Evolutionary conservation across 192 early-diverging fungal genomes (phyloP), one percentile per base, ranked within the genome.

Genomic region (Neocallimastix lanati): DNA sequence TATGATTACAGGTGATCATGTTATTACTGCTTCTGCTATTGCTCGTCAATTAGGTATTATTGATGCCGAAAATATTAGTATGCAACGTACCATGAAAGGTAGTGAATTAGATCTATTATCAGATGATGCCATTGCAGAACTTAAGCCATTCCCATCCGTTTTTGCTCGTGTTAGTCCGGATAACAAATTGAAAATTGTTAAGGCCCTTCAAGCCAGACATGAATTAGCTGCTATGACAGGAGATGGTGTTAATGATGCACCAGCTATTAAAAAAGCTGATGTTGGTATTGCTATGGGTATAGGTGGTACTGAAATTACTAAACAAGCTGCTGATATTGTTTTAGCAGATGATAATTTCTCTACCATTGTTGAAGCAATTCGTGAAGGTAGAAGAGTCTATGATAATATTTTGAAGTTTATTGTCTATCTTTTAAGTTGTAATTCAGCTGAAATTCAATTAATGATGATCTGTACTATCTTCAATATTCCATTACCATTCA

Each of bases 361-460:
- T 40, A 97, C 94, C 15, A 99, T 99, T 82, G 94, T 98, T 11
- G 88, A 88, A n/a, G 96, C 96, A 14, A 92, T 99, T 16, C 88
- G 92, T 80, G 96, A 98, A 84, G 97, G 97, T 36, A 88, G 97
- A 27, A 92, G 91, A 67, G 95, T 99, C 15, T 99, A 96, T 87
- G 95, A 96, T 87, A 99, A 99, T 86, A 99, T 99, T 84, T 86
- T 93, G 36, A 98, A 98, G 88, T 99, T 99, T 79, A 93, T 99
- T 80, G 91, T 99, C 18, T 96, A 98, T 83, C 88, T 98, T 79
- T 82, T 97, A 40, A 92, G 90, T 80, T 96, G 96, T 86, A 98
- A 98, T 83, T 93, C 93, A 40, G 95, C 96, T 30, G 97, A 98
- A 86, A 95, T 98, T 79, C 92, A 96, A 81, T 84, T 97, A 80